Base-by-base conservation (phyloP, 2,329 filamentous ascomycete genomes). In the Fusarium euwallaceae region DNA sequence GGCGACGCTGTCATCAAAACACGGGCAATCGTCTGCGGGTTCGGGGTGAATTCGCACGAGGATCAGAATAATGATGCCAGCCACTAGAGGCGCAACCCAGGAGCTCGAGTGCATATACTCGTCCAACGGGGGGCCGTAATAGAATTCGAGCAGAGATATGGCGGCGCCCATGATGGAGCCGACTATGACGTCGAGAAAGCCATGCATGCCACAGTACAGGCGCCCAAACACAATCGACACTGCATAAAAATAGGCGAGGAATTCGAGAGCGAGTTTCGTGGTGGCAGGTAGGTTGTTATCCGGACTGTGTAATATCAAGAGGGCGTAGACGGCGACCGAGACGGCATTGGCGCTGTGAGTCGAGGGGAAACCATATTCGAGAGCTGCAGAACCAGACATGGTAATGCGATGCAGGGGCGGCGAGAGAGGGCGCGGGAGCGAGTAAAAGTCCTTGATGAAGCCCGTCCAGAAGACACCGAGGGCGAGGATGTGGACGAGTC, bases 141-240 rank as follows among this genome's bases (percentile, higher is more conserved):
- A 86, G 79, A 90, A 92, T 79, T 92, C 90, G 71, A 90, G 74
- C 32, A 89, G 81, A 27, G 88, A 88, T 73, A 92, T 89, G 61
- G 89, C 83, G 12, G 92, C 92, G 36, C 97, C 97, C 66, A 98
- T 88, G 16, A 91, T 78, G 64, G 93, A 94, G 8, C 97, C 97
- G 66, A 97, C 83, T 16, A 97, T 84, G 27, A 98, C 95, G 82
- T 99, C 97, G 51, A 97, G 87, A 84, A 98, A 98, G 12, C 97
- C 97, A 84, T 99, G 97, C 97, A 99, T 99, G 71, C 97, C 97
- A 81, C 97, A 99, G 85, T 99, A 98, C 39, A 99, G 87, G 22
- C 97, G 92, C 7, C 97, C 97, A 72, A 98, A 86, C 45, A 98
- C 90, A 80, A 99, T 98, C 29, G 96, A 98, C 14, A 91, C 85